Conservation (phyloP, 2,329 filamentous ascomycete species). For the Aspergillus sergii region DNA sequence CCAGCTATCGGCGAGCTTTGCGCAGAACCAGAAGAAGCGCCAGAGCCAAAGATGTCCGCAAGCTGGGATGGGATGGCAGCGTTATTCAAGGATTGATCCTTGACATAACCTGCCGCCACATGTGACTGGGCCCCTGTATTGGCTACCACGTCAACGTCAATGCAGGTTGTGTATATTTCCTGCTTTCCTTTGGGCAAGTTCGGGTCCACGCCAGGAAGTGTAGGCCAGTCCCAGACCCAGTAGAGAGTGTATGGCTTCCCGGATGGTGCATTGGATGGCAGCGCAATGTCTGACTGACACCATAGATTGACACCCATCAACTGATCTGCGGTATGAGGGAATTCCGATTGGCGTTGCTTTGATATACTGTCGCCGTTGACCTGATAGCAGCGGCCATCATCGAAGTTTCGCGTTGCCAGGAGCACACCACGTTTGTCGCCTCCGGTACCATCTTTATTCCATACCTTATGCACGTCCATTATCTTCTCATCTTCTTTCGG, state of each 20-base stretch:
- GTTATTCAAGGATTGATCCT: conserved; percentile 39
- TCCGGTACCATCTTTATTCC: conserved; percentile 79
- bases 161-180: conserved; percentile 54
- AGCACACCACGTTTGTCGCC: conserved; percentile 78
- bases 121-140: conserved; percentile 19
- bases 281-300: conserved; percentile 79
- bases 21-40: conserved; percentile 10
- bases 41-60: conserved; percentile 29
- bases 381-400: conserved; percentile 90
- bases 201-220: conserved; percentile 39
- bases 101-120: conserved; percentile 25
- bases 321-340: conserved; percentile 54
- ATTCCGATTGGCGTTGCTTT: conserved; percentile 58
- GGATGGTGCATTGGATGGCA: conserved; percentile 67
- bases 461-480: conserved; percentile 68
- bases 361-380: conserved; percentile 65
- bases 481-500: conserved; percentile 63
- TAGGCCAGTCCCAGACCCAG: conserved; percentile 97
- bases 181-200: conserved; percentile 46
- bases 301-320: conserved; percentile 63
- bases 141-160: conserved; percentile 49
- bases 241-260: conserved; percentile 77
- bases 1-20: conserved; percentile 1
- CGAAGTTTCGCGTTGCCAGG: conserved; percentile 76
- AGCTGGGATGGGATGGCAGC: conserved; percentile 45